Base-by-base conservation (phyloP, 1,139 yeast species). In the Yamadazyma dushanensis region DNA sequence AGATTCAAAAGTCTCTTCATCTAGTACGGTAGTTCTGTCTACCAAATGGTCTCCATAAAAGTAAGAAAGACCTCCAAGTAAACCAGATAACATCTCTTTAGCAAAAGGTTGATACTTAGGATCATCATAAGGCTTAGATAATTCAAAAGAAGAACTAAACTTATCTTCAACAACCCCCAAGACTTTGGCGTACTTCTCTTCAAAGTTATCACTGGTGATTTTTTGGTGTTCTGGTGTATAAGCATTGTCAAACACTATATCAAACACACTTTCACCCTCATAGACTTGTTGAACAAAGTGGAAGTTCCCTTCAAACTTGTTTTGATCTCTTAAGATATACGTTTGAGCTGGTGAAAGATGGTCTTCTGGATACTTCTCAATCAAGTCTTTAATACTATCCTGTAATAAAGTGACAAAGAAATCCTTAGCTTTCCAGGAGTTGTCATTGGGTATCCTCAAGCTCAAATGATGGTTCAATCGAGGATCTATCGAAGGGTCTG, bases 1-100 rank as follows among this genome's bases (percentile, higher is more conserved):
- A 13, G 76, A 76, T 41, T 75, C 78, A 55, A 78, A 79, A 2
- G 76, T 70, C 13, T 78, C 81, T 40, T 83, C 92, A 45, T 83
- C 87, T 24, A 83, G 64, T 6, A 71, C 66, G 2, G 89, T 78
- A 3, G 72, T 71, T 47, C 96, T 70, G 52, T 89, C 96, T 11
- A 90, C 95, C 34, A 85, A 53, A 38, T 85, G 88, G 37, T 82
- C 85, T n/a, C 98, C 98, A 51, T 87, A 72, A 51, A 85, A 84
- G 57, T 88, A 90, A 1, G 96, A 86, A 36, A 92, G 73, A 8
- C 97, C 97, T 10, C 97, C 98, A 37, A 88, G 61, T 32, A 92
- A 66, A 34, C 92, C 92, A 0, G 97, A 84, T 13, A 92, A 56
- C 27, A 88, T 66, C 48, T 86, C 92, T 48, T 84, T 71, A 2